Percentiles rank a stretch among this genome's conserved stretches.
Evolutionary conservation across 495 filamentous ascomycete genomes (phyloP).

Genomic region (Chlorociboria aeruginascens): DNA sequence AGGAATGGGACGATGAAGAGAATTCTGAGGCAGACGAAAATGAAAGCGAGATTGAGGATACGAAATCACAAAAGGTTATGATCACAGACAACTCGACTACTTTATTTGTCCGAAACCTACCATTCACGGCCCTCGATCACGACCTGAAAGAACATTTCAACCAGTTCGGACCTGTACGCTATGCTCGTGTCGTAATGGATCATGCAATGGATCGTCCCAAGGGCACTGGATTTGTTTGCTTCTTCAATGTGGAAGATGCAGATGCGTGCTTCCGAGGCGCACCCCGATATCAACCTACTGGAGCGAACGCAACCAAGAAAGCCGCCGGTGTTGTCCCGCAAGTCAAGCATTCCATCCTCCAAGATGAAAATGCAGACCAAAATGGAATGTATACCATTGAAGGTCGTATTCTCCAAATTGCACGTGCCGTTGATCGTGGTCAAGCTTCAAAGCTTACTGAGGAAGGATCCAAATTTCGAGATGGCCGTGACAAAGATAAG

Average conservation of each 20-base stretch:
- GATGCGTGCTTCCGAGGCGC: constrained; percentile 59
- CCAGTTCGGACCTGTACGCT: constrained; percentile 72
- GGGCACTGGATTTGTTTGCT: constrained; percentile 92
- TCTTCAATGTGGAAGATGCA: constrained; percentile 65
- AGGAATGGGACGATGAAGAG: constrained; percentile 26
- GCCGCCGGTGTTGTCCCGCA: constrained; percentile 20
- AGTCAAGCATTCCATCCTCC: constrained; percentile 65
- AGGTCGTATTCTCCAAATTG: constrained; percentile 72
- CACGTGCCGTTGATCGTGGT: constrained; percentile 69
- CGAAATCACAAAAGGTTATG: constrained; percentile 20
- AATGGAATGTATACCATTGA: constrained; percentile 79
- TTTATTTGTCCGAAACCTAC: constrained; percentile 88
- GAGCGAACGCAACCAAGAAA: constrained; percentile 27
- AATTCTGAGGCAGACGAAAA: constrained; percentile 29
- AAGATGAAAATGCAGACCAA: constrained; percentile 66
- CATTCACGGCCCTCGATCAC: constrained; percentile 74
- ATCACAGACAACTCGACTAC: constrained; percentile 53
- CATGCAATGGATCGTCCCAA: constrained; percentile 69
- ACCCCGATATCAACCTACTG: constrained; percentile 35
- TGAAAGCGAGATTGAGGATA: constrained; percentile 14
- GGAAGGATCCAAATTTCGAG: constrained; percentile 48
- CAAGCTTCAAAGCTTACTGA: constrained; percentile 65
- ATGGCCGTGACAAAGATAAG: constrained; percentile 73
- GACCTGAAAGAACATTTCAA: constrained; percentile 70
- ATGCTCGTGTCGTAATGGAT: constrained; percentile 83